Percentiles rank a stretch among this genome's conserved stretches.
Conservation (phyloP, 1,284 basidiomycete species). For the Cutaneotrichosporon curvatum region DNA sequence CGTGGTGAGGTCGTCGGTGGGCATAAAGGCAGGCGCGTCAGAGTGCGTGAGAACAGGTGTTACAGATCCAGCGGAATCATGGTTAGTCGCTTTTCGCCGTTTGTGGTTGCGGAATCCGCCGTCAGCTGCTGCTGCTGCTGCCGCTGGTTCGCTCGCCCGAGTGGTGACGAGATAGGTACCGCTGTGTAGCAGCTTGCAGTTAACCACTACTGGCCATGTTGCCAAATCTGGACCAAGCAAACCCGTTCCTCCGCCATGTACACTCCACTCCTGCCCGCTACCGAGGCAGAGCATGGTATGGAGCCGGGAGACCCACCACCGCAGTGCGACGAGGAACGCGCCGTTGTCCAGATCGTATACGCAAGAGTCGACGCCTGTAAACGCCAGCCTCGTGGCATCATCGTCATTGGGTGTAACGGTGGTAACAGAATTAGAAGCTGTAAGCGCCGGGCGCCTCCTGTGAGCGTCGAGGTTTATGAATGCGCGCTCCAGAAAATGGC, state of each 20-base stretch:
- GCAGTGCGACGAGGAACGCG: slow-evolving; percentile 20
- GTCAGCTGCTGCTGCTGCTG: no score
- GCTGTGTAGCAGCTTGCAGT: slow-evolving; percentile 7
- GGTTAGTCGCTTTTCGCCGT: no score
- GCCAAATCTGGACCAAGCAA: slow-evolving; percentile 23
- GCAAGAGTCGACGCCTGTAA: slow-evolving; percentile 16
- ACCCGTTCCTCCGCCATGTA: slow-evolving; percentile 10
- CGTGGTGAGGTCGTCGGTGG: neutral
- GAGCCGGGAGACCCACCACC: slow-evolving; percentile 29
- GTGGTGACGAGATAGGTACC: slow-evolving; percentile 16
- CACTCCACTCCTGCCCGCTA: slow-evolving; percentile 22
- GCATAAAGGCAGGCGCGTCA: no score
- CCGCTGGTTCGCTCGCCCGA: neutral
- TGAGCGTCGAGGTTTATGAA: slow-evolving; percentile 13
- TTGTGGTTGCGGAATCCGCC: no score
- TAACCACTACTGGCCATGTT: slow-evolving; percentile 21
- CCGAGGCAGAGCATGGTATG: slow-evolving; percentile 23
- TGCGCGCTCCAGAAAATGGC: slow-evolving; percentile 8
- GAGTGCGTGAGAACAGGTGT: no score
- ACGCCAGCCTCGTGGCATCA: slow-evolving; percentile 8
- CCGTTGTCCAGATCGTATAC: slow-evolving; percentile 12
- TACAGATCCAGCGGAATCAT: no score
- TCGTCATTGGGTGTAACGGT: no score
- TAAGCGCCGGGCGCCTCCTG: neutral
- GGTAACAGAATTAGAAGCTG: no score